phyloP scores from a whole-genome alignment of 208 protist genomes.

The Herpetomonas tarakana region DNA sequence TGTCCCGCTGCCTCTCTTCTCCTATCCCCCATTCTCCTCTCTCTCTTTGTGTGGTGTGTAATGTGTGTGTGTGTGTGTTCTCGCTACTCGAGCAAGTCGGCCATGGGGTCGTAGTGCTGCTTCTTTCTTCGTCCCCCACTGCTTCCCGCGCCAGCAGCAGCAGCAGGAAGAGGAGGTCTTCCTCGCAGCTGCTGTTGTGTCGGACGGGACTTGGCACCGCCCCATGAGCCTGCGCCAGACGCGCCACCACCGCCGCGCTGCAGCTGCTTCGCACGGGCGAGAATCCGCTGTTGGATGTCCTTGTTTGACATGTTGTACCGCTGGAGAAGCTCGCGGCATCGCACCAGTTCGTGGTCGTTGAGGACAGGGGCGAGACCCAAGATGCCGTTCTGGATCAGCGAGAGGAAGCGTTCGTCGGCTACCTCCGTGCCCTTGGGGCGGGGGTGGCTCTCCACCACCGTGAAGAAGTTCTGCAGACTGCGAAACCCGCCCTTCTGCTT shows the following conservation, averaged over 20 bases:
- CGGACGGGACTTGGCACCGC: no score
- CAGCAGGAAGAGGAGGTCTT: no score
- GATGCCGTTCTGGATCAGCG: constrained; percentile 42
- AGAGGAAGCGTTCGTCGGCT: constrained; percentile 23
- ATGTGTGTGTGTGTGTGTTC: no score
- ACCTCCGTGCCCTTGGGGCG: not conserved
- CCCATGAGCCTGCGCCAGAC: no score
- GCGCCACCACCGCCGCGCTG: constrained; percentile 1
- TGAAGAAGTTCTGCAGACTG: constrained; percentile 25
- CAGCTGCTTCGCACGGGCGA: not conserved
- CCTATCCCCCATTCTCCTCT: no score
- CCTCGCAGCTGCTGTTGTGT: no score
- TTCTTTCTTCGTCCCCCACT: not conserved
- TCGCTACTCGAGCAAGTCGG: constrained; percentile 13
- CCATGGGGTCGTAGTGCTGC: constrained; percentile 23
- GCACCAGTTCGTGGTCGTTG: constrained; percentile 56
- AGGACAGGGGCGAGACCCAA: constrained; percentile 40
- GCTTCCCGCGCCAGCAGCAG: no score
- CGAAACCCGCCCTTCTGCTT: constrained; percentile 65
- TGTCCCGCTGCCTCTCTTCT: no score
- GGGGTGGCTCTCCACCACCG: constrained; percentile 40
- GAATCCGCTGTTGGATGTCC: constrained; percentile 35
- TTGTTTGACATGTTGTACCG: constrained; percentile 24
- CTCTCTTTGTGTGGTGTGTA: no score
- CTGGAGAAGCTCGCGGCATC: constrained; percentile 35